These are phyloP conservation scores for Biscutella auriculata DNA, from an alignment of 441 rosid genomes.

Conservation along the genomic window DNA sequence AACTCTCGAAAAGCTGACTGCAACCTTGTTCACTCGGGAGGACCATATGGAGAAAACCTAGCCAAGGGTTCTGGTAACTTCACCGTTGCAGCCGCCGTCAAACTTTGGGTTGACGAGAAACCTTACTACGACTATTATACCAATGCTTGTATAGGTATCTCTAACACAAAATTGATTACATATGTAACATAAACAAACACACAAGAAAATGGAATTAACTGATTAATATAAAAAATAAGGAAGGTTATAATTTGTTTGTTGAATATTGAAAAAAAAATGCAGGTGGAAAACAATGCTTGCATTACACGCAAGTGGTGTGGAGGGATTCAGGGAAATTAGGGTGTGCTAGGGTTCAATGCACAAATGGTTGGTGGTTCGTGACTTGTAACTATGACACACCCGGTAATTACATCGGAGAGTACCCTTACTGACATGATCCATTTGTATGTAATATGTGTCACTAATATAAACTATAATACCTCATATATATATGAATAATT, in stretches of 20 bases:
- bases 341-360: constrained; percentile 30
- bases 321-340: constrained; percentile 23
- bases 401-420: constrained; percentile 21
- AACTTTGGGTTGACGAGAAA: constrained; percentile 28
- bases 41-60: constrained; percentile 30
- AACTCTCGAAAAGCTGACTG: constrained; percentile 17
- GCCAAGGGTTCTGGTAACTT: constrained; percentile 16
- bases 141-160: constrained; percentile 21
- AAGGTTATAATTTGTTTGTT: too few species aligned
- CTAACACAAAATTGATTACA: neutral
- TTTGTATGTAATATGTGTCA: too few species aligned
- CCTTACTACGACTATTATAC: constrained; percentile 16
- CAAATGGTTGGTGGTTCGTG: constrained; percentile 26
- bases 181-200: neutral
- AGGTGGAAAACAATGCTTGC: constrained; percentile 27
- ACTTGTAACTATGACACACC: constrained; percentile 28
- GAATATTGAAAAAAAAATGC: neutral
- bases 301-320: constrained; percentile 42
- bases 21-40: constrained; percentile 19
- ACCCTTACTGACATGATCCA: constrained; percentile 21
- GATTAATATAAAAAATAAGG: too few species aligned
- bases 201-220: neutral
- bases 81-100: constrained; percentile 15
- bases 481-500: too few species aligned
- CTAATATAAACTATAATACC: too few species aligned